Conservation (phyloP, 164 flowering plant genomes). For the Litsea cubeba region DNA sequence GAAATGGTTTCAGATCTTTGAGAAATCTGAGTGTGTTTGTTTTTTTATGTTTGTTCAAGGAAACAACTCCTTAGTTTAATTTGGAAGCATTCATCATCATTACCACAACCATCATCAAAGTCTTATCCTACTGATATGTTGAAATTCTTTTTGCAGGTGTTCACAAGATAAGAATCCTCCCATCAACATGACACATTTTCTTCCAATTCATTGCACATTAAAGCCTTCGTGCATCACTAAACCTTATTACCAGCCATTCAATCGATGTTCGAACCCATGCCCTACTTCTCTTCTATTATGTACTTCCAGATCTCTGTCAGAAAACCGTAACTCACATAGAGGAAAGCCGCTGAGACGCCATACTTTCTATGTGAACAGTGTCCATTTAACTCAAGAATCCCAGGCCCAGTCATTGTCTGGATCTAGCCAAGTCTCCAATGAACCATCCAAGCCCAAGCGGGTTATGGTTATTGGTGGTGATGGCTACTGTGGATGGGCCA, state of each 20-base stretch:
- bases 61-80: no score
- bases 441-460: slow-evolving; percentile 41
- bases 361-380: slow-evolving; percentile 38
- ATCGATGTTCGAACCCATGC: slow-evolving; percentile 12
- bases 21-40: no score
- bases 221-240: slow-evolving; percentile 30
- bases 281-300: slow-evolving; percentile 28
- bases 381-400: slow-evolving; percentile 44
- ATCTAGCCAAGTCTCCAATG: slow-evolving; percentile 22
- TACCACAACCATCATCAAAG: no score
- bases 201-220: slow-evolving; percentile 44
- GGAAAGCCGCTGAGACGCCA: slow-evolving; percentile 18
- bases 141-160: slow-evolving; percentile 1
- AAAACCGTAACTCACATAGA: slow-evolving; percentile 23
- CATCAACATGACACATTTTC: slow-evolving; percentile 53
- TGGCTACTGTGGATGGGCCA: slow-evolving; percentile 99
- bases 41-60: no score
- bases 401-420: slow-evolving; percentile 31
- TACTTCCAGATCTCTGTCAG: slow-evolving; percentile 21
- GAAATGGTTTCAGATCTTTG: no score
- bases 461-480: slow-evolving; percentile 98
- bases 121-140: no score
- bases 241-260: slow-evolving; percentile 17
- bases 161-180: background rate
- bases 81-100: no score